Evolutionary conservation across 1,284 basidiomycete genomes (phyloP), one percentile per base, ranked within the genome.

Genomic region (Ceratorhiza oryzae-sativae): DNA sequence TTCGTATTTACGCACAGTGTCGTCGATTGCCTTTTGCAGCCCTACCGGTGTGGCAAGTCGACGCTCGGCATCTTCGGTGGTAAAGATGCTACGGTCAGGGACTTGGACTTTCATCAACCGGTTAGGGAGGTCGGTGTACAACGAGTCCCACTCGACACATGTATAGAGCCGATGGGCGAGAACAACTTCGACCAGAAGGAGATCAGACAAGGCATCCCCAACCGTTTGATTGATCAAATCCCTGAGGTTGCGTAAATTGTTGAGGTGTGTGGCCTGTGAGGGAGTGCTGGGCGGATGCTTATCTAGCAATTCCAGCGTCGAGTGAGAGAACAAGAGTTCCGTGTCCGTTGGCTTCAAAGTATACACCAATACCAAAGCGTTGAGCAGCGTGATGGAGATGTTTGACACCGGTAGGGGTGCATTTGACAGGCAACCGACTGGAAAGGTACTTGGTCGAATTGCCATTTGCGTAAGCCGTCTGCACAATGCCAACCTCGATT

Each of bases 271-370:
- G 15, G 87, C 87, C 76, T 94, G 89, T 9, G 92, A 89, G 18
- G 93, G 91, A 1, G 91, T 92, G 32, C 88, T 86, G 0, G 94
- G 91, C 76, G 90, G 84, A 75, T 93, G 84, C 10, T 82, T 82
- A 53, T 84, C 79, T 32, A 97, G 83, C 45, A 81, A 86, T 36
- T 86, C 83, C 58, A 89, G 84, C 1, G 93, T 91, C 23, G 85
- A 80, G 8, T 85, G 85, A 1, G 97, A 98, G 83, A 99, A 99
- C 62, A 99, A 82, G 55, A 99, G 97, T 99, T 46, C 97, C 97
- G 78, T 99, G 97, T 0, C 97, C 97, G 79, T 99, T 99, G 63
- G 97, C 97, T 81, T 99, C 97, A 78, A 99, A 99, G 83, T 99
- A 99, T 56, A 99, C 94, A 32, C 97, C 97, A 75, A 99, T 87